Evolutionary conservation across 305 asterid genomes (phyloP), one percentile per base, ranked within the genome.

Genomic region (Rubia balearica): DNA sequence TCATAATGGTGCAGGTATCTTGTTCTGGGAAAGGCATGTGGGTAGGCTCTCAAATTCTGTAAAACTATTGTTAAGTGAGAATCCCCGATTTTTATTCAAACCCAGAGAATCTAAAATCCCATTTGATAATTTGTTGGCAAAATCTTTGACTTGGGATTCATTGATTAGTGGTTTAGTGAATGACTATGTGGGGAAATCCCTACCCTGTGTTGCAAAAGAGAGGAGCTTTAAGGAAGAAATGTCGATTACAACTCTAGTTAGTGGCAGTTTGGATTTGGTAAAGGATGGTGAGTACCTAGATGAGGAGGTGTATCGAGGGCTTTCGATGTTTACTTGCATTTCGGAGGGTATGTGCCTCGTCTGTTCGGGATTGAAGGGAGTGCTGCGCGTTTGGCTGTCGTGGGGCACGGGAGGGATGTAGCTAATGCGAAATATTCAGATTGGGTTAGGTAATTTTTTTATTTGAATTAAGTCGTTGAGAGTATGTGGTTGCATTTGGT

Each of bases 341-440:
- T 94, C 51, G 81, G 90, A 40, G 81, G 85, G 43, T 94, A 89
- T 80, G 84, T 79, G 75, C 96, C 91, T 14, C 81, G 86, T 27
- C 79, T 51, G 14, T 85, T 85, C 77, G 98, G 96, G 48, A 74
- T 53, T 76, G 68, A 55, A 69, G 84, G 78, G 61, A 82, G 81
- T 74, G 90, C 82, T 5, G 94, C 90, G 7, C 86, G 57, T 73
- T 77, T 91, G 85, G 99, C 97, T 7, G 81, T 90, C 13, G 98
- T 88, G 22, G 96, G 98, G 3, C 82, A 61, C 43, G 96, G 97
- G 10, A 88, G 99, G 81, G 87, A 85, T 73, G 80, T 77, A 49
- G 92, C 98, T 0, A 82, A 78, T 79, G 99, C 98, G 1, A 94
- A 94, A 82, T 87, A 94, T 84, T 83, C 96, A 3, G 88, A 85